A percentile compares a stretch with the other conserved stretches of the same genome.
These are phyloP conservation scores for Isatis tinctoria DNA, from an alignment of 345 rosid genomes.

Conservation along the genomic window DNA sequence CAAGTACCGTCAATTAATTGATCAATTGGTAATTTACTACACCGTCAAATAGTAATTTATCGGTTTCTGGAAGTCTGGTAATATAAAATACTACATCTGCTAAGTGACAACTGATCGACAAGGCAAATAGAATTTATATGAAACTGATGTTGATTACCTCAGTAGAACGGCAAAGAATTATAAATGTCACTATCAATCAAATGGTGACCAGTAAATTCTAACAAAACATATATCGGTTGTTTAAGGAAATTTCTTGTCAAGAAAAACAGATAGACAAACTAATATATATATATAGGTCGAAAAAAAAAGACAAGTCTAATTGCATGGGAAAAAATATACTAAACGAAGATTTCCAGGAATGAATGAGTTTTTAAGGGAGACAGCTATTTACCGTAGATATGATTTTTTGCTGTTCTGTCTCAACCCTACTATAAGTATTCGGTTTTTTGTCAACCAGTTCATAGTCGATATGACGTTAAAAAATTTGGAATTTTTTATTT, in stretches of 20 bases:
- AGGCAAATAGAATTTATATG: slow-evolving; percentile 17
- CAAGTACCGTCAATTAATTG: slow-evolving; percentile 15
- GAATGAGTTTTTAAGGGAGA: not conserved
- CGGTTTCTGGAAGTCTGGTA: not conserved
- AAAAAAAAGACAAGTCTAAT: not conserved
- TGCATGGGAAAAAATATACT: not conserved
- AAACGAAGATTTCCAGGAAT: not conserved
- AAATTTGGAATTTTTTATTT: not conserved
- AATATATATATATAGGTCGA: not conserved
- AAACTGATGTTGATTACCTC: slow-evolving; percentile 18
- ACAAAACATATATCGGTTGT: not conserved
- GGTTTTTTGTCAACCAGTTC: not conserved
- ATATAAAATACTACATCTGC: not conserved
- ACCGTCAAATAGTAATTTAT: slow-evolving; percentile 24
- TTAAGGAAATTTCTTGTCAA: not conserved
- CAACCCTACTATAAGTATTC: not conserved
- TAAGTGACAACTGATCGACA: not conserved
- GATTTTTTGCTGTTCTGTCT: not conserved
- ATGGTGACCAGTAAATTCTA: not conserved
- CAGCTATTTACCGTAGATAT: not conserved
- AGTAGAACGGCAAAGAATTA: not conserved
- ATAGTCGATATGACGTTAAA: not conserved
- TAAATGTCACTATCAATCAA: not conserved
- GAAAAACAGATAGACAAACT: not conserved
- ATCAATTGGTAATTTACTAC: not conserved